phyloP scores from a whole-genome alignment of 2,329 filamentous ascomycete genomes.

The Truncatella angustata region DNA sequence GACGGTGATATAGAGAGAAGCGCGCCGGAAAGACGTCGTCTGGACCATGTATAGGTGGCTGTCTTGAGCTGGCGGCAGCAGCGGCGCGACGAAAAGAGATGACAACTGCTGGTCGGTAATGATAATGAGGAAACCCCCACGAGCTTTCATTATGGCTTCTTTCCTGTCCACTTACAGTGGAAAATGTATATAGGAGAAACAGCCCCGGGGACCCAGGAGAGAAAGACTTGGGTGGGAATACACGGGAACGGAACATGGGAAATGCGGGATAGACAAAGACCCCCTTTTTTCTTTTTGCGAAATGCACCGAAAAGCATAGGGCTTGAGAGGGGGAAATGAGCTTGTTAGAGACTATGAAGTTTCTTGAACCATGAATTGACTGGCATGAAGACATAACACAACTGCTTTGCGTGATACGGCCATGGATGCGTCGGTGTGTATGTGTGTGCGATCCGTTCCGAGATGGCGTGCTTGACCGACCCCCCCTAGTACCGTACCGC shows the following conservation, averaged over 20 bases:
- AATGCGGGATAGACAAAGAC: not conserved
- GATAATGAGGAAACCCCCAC: not conserved
- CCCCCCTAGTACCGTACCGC: too few relatives aligned
- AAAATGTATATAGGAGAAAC: not conserved
- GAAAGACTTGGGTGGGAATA: too few relatives aligned
- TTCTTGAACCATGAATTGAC: too few relatives aligned
- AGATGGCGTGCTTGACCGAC: not conserved
- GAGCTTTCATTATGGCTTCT: not conserved
- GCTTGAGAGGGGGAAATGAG: not conserved
- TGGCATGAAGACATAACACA: too few relatives aligned
- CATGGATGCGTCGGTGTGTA: too few relatives aligned
- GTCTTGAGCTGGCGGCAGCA: not conserved
- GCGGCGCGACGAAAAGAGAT: not conserved
- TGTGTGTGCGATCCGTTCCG: too few relatives aligned
- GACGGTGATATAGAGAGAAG: too few relatives aligned
- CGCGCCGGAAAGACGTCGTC: not conserved
- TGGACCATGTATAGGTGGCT: not conserved
- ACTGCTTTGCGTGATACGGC: too few relatives aligned
- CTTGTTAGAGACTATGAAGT: too few relatives aligned
- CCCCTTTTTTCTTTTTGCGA: not conserved
- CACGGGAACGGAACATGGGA: not conserved
- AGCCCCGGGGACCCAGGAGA: not conserved
- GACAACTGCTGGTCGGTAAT: slow-evolving; percentile 4
- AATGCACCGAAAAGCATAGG: not conserved
- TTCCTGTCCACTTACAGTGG: not conserved